phyloP scores from a whole-genome alignment of 345 rosid genomes.

The Syzygium jambos region DNA sequence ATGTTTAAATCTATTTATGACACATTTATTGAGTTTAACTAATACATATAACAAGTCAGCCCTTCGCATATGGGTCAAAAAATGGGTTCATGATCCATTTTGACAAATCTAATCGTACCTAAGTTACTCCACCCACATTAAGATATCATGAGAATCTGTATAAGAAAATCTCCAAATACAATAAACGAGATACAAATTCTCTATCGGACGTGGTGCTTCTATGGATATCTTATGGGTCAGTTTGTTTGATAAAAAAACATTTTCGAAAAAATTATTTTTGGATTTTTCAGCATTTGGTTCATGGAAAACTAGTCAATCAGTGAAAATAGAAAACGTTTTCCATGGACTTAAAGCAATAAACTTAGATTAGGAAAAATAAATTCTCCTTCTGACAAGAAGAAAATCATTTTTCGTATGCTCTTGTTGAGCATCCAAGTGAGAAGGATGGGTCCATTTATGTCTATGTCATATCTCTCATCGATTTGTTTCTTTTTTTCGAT shows the following conservation, averaged over 20 bases:
- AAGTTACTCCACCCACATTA: too few relatives aligned
- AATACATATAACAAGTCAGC: too few relatives aligned
- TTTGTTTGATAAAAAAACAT: neutral
- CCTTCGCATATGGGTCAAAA: too few relatives aligned
- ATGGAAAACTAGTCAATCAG: neutral
- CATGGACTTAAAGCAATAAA: neutral
- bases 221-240: neutral
- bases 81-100: too few relatives aligned
- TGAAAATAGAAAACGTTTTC: neutral
- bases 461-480: neutral
- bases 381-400: neutral
- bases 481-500: neutral
- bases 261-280: neutral
- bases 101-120: too few relatives aligned
- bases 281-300: neutral
- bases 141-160: too few relatives aligned
- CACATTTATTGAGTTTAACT: too few relatives aligned
- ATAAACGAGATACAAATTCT: too few relatives aligned
- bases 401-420: neutral
- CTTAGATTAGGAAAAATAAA: neutral
- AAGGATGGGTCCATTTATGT: neutral
- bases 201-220: neutral
- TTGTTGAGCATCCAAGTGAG: neutral
- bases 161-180: too few relatives aligned
- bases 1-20: too few relatives aligned